Evolutionary conservation across 306 rosid species (phyloP).

Genomic region (Cicer cuneatum): DNA sequence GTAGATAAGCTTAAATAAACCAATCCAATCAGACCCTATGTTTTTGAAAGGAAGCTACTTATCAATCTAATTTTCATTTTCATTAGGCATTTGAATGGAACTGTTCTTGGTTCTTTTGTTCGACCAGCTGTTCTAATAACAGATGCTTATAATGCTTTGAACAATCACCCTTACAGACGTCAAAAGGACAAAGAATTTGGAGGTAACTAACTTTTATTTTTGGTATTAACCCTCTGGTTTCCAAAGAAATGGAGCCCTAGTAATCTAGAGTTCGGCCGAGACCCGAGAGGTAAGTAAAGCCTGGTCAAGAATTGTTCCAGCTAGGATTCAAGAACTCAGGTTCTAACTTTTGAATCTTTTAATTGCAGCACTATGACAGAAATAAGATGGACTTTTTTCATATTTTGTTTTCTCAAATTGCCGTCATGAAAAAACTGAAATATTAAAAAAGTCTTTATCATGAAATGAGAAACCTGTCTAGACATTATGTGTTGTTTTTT

Average conservation of each 20-base stretch:
- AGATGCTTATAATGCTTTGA: constrained; percentile 97
- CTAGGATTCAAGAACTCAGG: too few relatives aligned
- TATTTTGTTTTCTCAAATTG: constrained; percentile 31
- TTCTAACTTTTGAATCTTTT: constrained; percentile 30
- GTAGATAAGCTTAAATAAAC: too few relatives aligned
- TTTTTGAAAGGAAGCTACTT: constrained; percentile 41
- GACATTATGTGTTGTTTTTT: constrained; percentile 39
- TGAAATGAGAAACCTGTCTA: constrained; percentile 33
- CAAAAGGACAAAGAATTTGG: constrained; percentile 93
- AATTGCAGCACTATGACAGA: neutral
- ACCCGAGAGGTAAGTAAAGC: too few relatives aligned
- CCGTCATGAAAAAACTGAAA: neutral
- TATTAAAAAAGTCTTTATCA: constrained; percentile 20
- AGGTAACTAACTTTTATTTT: constrained; percentile 56
- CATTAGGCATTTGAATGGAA: constrained; percentile 95
- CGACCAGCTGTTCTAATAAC: constrained; percentile 97
- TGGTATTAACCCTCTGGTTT: too few relatives aligned
- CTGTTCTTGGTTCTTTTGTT: constrained; percentile 79
- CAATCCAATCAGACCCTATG: neutral
- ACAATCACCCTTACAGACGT: constrained; percentile 93
- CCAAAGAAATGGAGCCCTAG: too few relatives aligned
- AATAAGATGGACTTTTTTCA: constrained; percentile 19
- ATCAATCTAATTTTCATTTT: constrained; percentile 53
- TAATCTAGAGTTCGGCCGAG: too few relatives aligned
- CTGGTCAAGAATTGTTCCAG: too few relatives aligned